Base-by-base conservation (phyloP, 176 grass and related monocot species). In the Oryza punctata region DNA sequence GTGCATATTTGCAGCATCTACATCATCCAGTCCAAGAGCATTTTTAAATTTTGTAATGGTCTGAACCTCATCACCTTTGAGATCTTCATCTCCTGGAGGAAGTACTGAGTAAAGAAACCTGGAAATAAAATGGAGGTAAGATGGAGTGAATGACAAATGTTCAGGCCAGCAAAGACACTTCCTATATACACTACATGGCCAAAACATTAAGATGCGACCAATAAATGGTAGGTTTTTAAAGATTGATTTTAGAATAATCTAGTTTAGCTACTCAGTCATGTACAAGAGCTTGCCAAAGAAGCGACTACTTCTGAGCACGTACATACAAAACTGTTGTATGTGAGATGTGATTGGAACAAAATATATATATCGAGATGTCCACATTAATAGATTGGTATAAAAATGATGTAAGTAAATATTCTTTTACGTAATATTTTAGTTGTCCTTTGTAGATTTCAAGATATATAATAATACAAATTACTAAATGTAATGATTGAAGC, bases 1-100 rank as follows among this genome's bases (percentile, higher is more conserved):
- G 72, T 99, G 96, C 92, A 95, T 92, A 72, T 88, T 94, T 82
- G 96, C 93, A 74, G 96, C 96, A 85, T 99, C 96, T 64, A 89
- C 89, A 88, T 99, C 96, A 92, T 99, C 93, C 21, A 99, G 87
- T 49, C 88, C 89, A 87, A 99, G 91, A 90, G 89, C 89, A 33
- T 43, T 80, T 92, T 99, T 99, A 81, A 99, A 96, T 89, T 92
- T 96, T 82, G 81, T 69, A 80, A 96, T 96, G 78, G 69, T 69
- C 71, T 92, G 83, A 87, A 96, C 93, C 91, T 99, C 96, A 10
- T 78, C 89, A 63, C 96, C 96, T 80, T 91, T 99, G 27, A 99
- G 89, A 85, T 88, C 75, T 92, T 92, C 89, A 84, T 90, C 89
- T 65, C 59, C 93, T 80, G 88, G 89, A 41, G 96, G 93, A 90